Conservation (phyloP, 345 rosid species). For the Rhizophora mangle region DNA sequence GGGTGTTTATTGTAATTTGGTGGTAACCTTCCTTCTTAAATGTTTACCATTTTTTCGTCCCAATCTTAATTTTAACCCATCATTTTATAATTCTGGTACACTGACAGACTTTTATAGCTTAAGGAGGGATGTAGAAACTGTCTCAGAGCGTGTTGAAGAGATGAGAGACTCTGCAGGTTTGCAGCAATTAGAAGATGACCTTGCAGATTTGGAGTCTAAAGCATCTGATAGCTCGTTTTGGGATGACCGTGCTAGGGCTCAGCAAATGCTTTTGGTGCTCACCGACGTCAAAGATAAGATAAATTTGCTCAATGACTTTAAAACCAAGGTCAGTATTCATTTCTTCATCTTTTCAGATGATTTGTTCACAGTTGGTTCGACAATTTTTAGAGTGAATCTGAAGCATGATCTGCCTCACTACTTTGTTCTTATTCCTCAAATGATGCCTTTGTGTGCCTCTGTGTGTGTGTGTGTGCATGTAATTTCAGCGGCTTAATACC, state of each 20-base stretch:
- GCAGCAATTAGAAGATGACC: conserved; percentile 50
- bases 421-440: too few relatives aligned
- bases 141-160: conserved; percentile 66
- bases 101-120: conserved; percentile 74
- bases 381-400: too few relatives aligned
- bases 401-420: too few relatives aligned
- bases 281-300: conserved; percentile 76
- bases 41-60: background rate
- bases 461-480: too few relatives aligned
- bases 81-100: background rate
- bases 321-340: conserved; percentile 49
- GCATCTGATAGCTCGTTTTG: conserved; percentile 71
- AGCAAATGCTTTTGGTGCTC: conserved; percentile 60
- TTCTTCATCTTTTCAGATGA: background rate
- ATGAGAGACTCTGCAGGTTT: conserved; percentile 57
- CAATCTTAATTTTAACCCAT: background rate
- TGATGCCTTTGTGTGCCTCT: too few relatives aligned
- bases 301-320: conserved; percentile 56
- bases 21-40: background rate
- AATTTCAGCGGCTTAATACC: too few relatives aligned
- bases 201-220: conserved; percentile 56
- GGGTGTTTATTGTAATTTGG: too few relatives aligned
- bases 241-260: conserved; percentile 83
- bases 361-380: background rate
- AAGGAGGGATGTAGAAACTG: conserved; percentile 74